Conservation (phyloP, 805 yeast species). For the Henningerozyma blattae region DNA sequence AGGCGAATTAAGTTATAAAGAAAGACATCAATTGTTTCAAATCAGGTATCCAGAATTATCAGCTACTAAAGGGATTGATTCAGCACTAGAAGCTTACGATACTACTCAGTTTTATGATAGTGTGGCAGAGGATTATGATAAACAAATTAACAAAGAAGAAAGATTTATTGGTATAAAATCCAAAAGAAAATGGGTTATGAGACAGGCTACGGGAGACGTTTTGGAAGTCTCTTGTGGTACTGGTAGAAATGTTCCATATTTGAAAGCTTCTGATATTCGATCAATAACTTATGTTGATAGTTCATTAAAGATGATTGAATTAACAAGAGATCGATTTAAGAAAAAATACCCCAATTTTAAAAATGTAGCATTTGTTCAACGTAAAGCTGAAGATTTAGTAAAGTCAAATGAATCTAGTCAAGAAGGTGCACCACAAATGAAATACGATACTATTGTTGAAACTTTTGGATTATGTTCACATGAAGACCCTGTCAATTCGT, state of each 20-base stretch:
- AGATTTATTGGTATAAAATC: constrained; percentile 34
- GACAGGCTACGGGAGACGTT: constrained; percentile 73
- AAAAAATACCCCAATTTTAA: constrained; percentile 51
- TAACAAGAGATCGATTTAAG: constrained; percentile 62
- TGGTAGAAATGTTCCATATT: constrained; percentile 77
- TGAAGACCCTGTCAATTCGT: constrained; percentile 77
- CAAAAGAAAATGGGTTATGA: constrained; percentile 71
- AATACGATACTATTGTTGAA: constrained; percentile 86
- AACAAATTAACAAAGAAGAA: constrained; percentile 53
- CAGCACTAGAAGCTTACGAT: constrained; percentile 60
- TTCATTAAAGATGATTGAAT: constrained; percentile 74
- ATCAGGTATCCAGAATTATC: constrained; percentile 17
- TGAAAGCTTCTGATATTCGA: constrained; percentile 44
- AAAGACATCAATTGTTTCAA: constrained; percentile 26
- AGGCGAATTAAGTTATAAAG: constrained; percentile 53
- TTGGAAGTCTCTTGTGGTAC: constrained; percentile 94
- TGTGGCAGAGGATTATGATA: constrained; percentile 73
- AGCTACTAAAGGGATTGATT: constrained; percentile 24
- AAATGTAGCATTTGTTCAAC: constrained; percentile 79
- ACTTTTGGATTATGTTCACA: constrained; percentile 96
- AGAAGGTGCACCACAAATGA: constrained; percentile 27
- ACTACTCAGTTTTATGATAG: constrained; percentile 69
- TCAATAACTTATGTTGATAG: constrained; percentile 83
- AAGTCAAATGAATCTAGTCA: constrained; percentile 33
- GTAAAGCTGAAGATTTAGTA: constrained; percentile 73